Base-by-base conservation (phyloP, 2,329 filamentous ascomycete genomes). In the Botrytis fabae region DNA sequence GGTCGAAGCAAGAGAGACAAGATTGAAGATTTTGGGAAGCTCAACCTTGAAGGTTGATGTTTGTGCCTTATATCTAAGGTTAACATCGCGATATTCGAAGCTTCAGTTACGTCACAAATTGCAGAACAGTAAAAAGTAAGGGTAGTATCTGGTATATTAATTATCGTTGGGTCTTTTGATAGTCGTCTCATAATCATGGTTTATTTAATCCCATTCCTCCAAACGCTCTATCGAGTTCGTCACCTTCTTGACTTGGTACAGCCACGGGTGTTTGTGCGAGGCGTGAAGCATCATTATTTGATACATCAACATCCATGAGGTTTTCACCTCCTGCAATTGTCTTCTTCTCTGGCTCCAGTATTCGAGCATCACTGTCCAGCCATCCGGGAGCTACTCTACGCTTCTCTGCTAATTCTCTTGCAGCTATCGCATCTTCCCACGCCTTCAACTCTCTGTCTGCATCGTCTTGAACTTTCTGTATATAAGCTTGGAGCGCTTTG, bases 321-420 rank as follows among this genome's bases (percentile, higher is more conserved):
- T 74, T 80, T 25, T 68, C 73, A 35, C 40, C 64, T 42, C 38
- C 51, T 72, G 28, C 54, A 35, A 22, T 9, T n/a, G 61, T 73
- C 38, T 82, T 83, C 78, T 85, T 87, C 82, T 92, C 89, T 0
- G 93, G 93, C 82, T 92, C 87, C 69, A 95, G 81, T 65, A 95
- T 83, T 70, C 89, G 85, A 69, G 88, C 87, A 72, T 93, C 90
- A 77, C 91, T 92, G 78, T 95, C 93, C 77, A 95, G 83, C 91
- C 92, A 96, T 0, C 93, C 93, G 0, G 93, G 93, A 18, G 93
- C 93, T 28, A 94, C 87, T 71, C 92, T 85, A 76, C 93, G 85
- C 86, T 94, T 95, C 87, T 95, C 92, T 7, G 91, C 91, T 75
- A 95, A 83, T 75, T 95, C 92, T 73, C 90, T 85, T 57, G 86